Evolutionary conservation across 2,329 filamentous ascomycete species (phyloP), one percentile per base, ranked within the genome.

Genomic region (Nemania sp.): DNA sequence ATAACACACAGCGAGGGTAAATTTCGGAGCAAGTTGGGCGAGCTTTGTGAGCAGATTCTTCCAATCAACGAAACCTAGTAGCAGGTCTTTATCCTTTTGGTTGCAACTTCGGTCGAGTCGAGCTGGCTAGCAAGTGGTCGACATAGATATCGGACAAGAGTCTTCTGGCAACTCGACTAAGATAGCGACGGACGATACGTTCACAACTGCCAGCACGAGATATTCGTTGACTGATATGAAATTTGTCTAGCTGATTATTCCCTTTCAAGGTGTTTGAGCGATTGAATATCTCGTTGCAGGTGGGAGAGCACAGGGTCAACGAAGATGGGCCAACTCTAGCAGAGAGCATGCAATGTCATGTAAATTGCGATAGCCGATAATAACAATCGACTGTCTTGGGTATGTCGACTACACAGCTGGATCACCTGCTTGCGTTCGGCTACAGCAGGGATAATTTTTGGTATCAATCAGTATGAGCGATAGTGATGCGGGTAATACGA

Each of bases 221-320:
- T 30, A 44, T 46, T 48, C 48, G 56, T 54, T 49, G 46, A 33
- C 34, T 36, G 37, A 39, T 41, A 36, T 47, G 43, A 45, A 36
- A 46, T 41, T 52, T 59, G 48, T 58, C 52, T 62, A 64, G 57
- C 52, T 61, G 50, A 50, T 48, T 54, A 57, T 66, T 67, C 59
- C 66, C 64, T 61, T 69, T 67, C 61, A 62, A 65, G 61, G 63
- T 68, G 67, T 69, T 67, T 63, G 68, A 69, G 67, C 66, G 66
- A 69, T 65, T 67, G 67, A 64, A 68, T 69, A 64, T 63, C 60
- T 64, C 58, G 57, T 61, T 64, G 62, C 57, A 59, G 61, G 60
- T 61, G 60, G 59, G 63, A 50, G 59, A 60, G 54, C 57, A 61
- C 45, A 44, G 44, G 51, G 57, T 63, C 61, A 67, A 68, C 60